Evolutionary conservation across 352 stramenopile genomes (phyloP).

Genomic region (Aphanomyces astaci): DNA sequence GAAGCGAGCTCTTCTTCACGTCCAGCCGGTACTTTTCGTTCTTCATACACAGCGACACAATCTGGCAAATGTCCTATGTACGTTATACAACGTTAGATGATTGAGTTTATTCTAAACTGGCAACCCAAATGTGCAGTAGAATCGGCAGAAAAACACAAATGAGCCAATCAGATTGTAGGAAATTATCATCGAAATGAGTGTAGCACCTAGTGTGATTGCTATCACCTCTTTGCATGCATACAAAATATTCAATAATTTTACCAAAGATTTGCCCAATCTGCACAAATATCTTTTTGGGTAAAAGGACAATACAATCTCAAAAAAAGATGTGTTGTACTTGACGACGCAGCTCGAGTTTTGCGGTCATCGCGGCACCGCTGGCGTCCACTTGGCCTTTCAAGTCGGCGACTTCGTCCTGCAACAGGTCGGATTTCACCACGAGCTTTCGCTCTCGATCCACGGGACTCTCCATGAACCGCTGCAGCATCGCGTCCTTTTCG

Average conservation of each 20-base stretch:
- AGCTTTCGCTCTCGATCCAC: constrained; percentile 12
- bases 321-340: constrained; percentile 33
- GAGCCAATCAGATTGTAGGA: no score
- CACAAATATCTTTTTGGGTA: no score
- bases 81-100: no score
- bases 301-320: not conserved
- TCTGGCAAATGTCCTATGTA: constrained; percentile 73
- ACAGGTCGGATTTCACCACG: constrained; percentile 24
- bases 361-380: constrained; percentile 33
- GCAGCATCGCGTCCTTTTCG: constrained; percentile 11
- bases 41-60: constrained; percentile 74
- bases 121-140: no score
- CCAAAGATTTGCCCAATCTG: no score
- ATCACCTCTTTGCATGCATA: no score
- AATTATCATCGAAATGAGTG: no score
- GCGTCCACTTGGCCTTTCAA: constrained; percentile 33
- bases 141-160: no score
- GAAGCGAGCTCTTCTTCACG: constrained; percentile 67
- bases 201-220: no score
- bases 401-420: constrained; percentile 39
- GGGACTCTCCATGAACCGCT: constrained; percentile 4
- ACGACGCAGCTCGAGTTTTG: constrained; percentile 46
- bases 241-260: no score
- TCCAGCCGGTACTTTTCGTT: constrained; percentile 81
- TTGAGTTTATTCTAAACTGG: no score